Evolutionary conservation across 2,329 filamentous ascomycete species (phyloP).

Genomic region (Fusarium gaditjirri): DNA sequence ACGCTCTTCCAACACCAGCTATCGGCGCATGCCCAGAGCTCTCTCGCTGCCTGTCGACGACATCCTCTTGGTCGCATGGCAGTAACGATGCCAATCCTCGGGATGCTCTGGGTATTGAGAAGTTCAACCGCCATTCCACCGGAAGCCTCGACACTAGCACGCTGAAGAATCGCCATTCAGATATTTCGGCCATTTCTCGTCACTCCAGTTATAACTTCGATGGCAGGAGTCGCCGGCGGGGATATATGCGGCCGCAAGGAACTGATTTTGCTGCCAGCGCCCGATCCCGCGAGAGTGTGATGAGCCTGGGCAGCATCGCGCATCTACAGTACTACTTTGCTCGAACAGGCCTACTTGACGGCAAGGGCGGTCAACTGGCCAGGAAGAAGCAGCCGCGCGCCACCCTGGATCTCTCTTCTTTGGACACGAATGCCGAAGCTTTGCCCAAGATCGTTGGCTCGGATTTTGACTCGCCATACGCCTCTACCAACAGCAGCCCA

Average conservation of each 20-base stretch:
- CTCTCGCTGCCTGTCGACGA: constrained; percentile 72
- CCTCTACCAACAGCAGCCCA: constrained; percentile 68
- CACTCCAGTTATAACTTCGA: constrained; percentile 59
- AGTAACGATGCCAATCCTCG: constrained; percentile 60
- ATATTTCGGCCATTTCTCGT: constrained; percentile 50
- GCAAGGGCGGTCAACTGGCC: constrained; percentile 87
- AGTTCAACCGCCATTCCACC: constrained; percentile 72
- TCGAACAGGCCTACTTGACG: constrained; percentile 89
- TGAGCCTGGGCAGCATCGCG: constrained; percentile 95
- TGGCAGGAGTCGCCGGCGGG: constrained; percentile 68
- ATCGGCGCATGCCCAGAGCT: constrained; percentile 68
- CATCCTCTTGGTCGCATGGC: constrained; percentile 68
- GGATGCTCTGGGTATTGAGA: constrained; percentile 66
- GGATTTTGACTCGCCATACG: constrained; percentile 69
- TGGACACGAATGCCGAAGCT: constrained; percentile 51
- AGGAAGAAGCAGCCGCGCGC: constrained; percentile 73
- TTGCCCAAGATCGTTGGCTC: constrained; percentile 55
- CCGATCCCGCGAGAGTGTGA: constrained; percentile 89
- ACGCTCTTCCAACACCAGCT: constrained; percentile 70
- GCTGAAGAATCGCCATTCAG: constrained; percentile 59
- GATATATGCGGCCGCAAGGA: constrained; percentile 87
- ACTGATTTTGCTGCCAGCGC: constrained; percentile 93
- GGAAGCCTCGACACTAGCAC: constrained; percentile 67
- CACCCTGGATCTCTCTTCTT: constrained; percentile 66
- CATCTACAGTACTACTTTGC: constrained; percentile 99